Evolutionary conservation across 1,284 basidiomycete genomes (phyloP).

Genomic region (Ceratobasidium sp.): DNA sequence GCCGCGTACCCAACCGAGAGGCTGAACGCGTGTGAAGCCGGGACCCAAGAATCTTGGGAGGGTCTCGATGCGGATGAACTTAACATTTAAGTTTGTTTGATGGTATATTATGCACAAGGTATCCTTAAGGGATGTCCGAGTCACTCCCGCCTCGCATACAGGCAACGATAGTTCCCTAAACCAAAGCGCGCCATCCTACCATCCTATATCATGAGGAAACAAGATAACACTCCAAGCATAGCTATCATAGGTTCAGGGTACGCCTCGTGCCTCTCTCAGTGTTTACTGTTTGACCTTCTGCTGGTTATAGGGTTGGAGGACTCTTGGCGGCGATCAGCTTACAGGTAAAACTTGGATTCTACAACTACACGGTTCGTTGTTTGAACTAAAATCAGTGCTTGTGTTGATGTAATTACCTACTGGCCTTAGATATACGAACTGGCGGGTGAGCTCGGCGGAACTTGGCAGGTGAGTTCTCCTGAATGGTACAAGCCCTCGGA

Average conservation of each 20-base stretch:
- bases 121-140: too few relatives aligned
- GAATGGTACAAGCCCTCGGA: neutral
- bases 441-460: slow-evolving; percentile 57
- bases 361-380: slow-evolving; percentile 17
- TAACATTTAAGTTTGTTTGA: too few relatives aligned
- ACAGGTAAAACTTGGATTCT: slow-evolving; percentile 12
- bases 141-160: too few relatives aligned
- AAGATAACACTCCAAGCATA: neutral
- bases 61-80: too few relatives aligned
- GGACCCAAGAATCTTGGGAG: too few relatives aligned
- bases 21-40: too few relatives aligned
- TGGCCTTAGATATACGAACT: slow-evolving; percentile 59
- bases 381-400: neutral
- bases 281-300: neutral
- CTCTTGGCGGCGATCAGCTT: slow-evolving; percentile 11
- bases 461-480: slow-evolving; percentile 59
- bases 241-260: slow-evolving; percentile 38
- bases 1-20: too few relatives aligned
- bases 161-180: too few relatives aligned
- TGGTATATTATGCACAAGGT: too few relatives aligned
- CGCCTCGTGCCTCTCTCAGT: neutral
- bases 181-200: too few relatives aligned
- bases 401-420: neutral
- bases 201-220: too few relatives aligned
- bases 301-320: slow-evolving; percentile 9